phyloP scores from a whole-genome alignment of 2,329 filamentous ascomycete species.

The Aspergillus unguis region DNA sequence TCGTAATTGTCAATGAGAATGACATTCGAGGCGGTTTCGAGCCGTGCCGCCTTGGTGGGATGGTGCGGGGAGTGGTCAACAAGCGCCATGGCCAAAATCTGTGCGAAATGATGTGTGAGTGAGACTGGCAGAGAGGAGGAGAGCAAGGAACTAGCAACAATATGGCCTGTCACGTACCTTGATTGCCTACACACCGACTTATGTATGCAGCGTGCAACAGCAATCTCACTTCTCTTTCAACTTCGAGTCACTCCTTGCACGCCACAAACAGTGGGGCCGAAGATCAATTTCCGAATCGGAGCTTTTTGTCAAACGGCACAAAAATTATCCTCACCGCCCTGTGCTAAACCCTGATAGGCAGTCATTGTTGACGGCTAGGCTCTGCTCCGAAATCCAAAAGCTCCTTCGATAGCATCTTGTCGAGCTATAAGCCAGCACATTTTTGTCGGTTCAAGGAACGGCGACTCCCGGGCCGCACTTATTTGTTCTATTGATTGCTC shows the following conservation, averaged over 20 bases:
- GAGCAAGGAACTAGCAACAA: not conserved
- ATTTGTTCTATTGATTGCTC: conserved; percentile 13
- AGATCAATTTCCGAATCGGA: conserved; percentile 18
- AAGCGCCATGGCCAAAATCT: conserved; percentile 41
- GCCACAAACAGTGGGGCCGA: conserved; percentile 7
- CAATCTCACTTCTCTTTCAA: not conserved
- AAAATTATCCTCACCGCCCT: conserved; percentile 27
- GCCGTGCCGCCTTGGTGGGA: conserved; percentile 67
- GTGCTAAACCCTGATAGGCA: conserved; percentile 37
- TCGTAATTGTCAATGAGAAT: conserved; percentile 99
- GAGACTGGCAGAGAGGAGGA: not conserved
- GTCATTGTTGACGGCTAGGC: conserved; percentile 36
- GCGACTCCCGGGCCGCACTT: conserved; percentile 5
- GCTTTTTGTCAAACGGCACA: conserved; percentile 18
- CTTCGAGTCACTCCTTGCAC: conserved; percentile 8
- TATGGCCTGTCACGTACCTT: conserved; percentile 1
- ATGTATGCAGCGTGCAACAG: conserved; percentile 1
- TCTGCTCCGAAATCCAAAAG: conserved; percentile 24
- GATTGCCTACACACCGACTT: not conserved
- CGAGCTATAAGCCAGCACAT: conserved; percentile 25
- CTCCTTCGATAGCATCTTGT: conserved; percentile 28
- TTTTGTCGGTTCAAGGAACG: conserved; percentile 12
- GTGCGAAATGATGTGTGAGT: conserved; percentile 30
- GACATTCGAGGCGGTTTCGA: conserved; percentile 81
- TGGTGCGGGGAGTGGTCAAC: conserved; percentile 81